Conservation (phyloP, 306 rosid genomes). For the Prunus salicina region DNA sequence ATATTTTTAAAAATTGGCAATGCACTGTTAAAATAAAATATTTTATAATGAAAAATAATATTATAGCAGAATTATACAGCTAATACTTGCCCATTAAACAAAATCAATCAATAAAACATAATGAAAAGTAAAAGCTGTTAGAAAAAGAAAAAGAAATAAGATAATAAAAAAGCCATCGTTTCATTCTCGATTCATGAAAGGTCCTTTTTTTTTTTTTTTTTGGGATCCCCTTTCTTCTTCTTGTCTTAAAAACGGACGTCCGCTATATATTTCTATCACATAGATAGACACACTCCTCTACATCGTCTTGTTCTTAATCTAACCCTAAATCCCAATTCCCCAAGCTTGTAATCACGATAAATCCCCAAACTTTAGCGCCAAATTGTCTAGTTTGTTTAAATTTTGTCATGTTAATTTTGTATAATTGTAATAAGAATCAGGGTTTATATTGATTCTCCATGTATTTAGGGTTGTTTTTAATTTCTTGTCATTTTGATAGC, state of each 20-base stretch:
- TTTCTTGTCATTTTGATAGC: background rate
- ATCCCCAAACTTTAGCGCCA: background rate
- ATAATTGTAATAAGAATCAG: background rate
- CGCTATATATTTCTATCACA: background rate
- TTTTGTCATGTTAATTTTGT: background rate
- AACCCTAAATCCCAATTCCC: constrained; percentile 12
- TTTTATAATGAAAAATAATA: no score
- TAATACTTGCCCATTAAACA: no score
- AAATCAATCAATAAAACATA: no score
- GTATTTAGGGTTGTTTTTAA: background rate
- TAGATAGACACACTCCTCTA: background rate
- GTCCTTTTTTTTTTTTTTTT: background rate
- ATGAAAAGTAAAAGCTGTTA: no score
- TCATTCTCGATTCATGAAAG: background rate
- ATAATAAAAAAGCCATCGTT: background rate
- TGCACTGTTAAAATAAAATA: no score
- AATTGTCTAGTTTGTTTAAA: background rate
- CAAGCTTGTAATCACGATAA: background rate
- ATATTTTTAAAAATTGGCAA: no score
- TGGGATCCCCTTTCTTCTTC: background rate
- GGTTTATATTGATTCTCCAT: constrained; percentile 5
- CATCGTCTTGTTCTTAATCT: constrained; percentile 1
- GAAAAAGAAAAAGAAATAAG: background rate
- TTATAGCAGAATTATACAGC: no score
- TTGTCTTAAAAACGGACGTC: background rate